phyloP scores from a whole-genome alignment of 371 early-diverging fungal species.

The Actinomortierella ambigua region DNA sequence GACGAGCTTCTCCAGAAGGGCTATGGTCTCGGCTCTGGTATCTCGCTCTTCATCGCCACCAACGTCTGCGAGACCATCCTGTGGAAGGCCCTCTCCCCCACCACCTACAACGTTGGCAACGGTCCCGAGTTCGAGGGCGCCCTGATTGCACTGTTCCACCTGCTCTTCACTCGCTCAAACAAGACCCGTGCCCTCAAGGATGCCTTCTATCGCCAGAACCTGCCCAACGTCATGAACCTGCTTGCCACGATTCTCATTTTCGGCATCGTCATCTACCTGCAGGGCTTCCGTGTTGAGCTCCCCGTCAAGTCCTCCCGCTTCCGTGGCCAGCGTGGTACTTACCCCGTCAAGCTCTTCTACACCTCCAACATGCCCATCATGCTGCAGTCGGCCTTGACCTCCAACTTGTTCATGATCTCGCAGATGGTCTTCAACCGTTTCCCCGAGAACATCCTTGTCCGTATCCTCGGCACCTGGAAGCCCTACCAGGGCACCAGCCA shows the following conservation, averaged over 20 bases:
- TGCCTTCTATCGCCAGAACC: conserved; percentile 95
- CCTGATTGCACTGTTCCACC: conserved; percentile 94
- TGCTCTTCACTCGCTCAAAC: conserved; percentile 94
- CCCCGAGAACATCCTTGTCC: conserved; percentile 93
- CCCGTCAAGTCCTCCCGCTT: conserved; percentile 97
- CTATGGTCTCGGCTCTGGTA: conserved; percentile 99
- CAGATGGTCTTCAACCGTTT: conserved; percentile 96
- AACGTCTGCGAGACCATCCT: conserved; percentile 99
- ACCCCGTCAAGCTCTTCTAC: conserved; percentile 99
- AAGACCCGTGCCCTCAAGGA: conserved; percentile 98
- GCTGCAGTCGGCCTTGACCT: conserved; percentile 97
- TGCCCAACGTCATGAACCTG: conserved; percentile 97
- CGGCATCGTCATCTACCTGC: conserved; percentile 97
- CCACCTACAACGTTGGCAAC: conserved; percentile 95
- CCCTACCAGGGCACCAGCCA: conserved; percentile 88
- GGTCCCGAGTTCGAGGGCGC: conserved; percentile 99
- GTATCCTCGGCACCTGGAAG: conserved; percentile 98
- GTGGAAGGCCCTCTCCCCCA: conserved; percentile 99
- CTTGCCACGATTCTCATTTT: conserved; percentile 93
- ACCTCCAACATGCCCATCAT: conserved; percentile 99
- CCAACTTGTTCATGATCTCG: conserved; percentile 96
- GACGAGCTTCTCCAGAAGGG: conserved; percentile 99
- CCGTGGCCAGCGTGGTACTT: conserved; percentile 97
- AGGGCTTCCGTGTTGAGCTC: conserved; percentile 99
- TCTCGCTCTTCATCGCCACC: conserved; percentile 99